A percentile compares a stretch with the other conserved stretches of the same genome.
These are phyloP conservation scores for Oldenlandia corymbosa DNA, from an alignment of 257 asterid species.

Conservation along the genomic window DNA sequence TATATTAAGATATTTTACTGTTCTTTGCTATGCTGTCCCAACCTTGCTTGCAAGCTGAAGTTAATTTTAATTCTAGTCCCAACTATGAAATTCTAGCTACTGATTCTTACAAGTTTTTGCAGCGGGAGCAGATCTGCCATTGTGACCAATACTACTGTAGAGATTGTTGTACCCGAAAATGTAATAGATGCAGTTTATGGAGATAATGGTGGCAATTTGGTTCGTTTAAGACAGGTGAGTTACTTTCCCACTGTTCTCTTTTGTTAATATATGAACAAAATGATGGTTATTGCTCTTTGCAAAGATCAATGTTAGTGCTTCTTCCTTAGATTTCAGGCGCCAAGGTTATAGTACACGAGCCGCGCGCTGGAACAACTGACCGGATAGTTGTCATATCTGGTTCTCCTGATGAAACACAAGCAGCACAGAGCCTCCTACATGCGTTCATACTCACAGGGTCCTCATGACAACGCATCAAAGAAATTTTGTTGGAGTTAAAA, in stretches of 20 bases:
- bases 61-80: background rate
- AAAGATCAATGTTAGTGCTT: background rate
- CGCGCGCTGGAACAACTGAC: conserved; percentile 47
- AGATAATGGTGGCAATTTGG: conserved; percentile 55
- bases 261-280: background rate
- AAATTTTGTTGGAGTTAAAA: background rate
- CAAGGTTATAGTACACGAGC: conserved; percentile 45
- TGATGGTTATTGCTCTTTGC: background rate
- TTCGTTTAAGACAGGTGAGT: conserved; percentile 55
- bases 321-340: conserved; percentile 67
- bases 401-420: conserved; percentile 60
- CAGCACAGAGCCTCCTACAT: conserved; percentile 83
- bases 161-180: conserved; percentile 51
- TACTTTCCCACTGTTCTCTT: background rate
- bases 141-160: conserved; percentile 52
- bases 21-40: background rate
- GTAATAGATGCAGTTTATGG: conserved; percentile 50
- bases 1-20: background rate
- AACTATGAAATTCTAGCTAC: background rate
- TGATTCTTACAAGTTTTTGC: conserved; percentile 12
- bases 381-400: conserved; percentile 58
- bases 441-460: conserved; percentile 54
- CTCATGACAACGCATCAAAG: conserved; percentile 13
- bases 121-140: conserved; percentile 47
- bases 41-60: background rate